Conservation (phyloP, 345 rosid species). For the Populus davidiana region DNA sequence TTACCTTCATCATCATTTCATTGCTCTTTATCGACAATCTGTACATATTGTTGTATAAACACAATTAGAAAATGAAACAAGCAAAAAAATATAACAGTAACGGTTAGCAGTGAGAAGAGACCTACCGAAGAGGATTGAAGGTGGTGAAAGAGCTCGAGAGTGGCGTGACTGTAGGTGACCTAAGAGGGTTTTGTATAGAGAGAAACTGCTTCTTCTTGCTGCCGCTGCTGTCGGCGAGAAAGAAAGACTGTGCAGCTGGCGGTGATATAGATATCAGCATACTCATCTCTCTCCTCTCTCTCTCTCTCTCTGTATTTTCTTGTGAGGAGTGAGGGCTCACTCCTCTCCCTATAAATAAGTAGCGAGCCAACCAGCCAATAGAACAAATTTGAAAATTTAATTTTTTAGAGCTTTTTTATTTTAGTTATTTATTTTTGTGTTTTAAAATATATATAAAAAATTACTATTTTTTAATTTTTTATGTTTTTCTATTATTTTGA, state of each 20-base stretch:
- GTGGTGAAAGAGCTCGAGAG: constrained; percentile 29
- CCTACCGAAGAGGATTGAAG: constrained; percentile 62
- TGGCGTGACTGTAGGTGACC: constrained; percentile 8
- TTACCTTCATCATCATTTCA: constrained; percentile 22
- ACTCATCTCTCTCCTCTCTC: no score
- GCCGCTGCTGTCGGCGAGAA: constrained; percentile 13
- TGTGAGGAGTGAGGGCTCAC: no score
- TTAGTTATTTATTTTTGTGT: no score
- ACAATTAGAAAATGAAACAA: background rate
- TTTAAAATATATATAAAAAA: no score
- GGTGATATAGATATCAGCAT: background rate
- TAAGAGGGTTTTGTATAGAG: constrained; percentile 15
- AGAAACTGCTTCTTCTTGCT: constrained; percentile 4
- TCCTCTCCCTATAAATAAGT: no score
- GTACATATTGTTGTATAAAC: background rate
- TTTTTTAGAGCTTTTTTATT: no score
- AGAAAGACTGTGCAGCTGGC: constrained; percentile 29
- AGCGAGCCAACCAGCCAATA: no score
- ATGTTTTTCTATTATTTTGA: no score
- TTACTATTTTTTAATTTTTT: no score
- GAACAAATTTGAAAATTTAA: no score
- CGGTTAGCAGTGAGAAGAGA: no score
- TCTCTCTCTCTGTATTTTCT: no score
- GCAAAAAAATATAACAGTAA: background rate
- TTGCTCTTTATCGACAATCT: constrained; percentile 38